A percentile compares a stretch with the other conserved stretches of the same genome.
Evolutionary conservation across 2,329 filamentous ascomycete species (phyloP).

Genomic region (Fonsecaea multimorphosa): DNA sequence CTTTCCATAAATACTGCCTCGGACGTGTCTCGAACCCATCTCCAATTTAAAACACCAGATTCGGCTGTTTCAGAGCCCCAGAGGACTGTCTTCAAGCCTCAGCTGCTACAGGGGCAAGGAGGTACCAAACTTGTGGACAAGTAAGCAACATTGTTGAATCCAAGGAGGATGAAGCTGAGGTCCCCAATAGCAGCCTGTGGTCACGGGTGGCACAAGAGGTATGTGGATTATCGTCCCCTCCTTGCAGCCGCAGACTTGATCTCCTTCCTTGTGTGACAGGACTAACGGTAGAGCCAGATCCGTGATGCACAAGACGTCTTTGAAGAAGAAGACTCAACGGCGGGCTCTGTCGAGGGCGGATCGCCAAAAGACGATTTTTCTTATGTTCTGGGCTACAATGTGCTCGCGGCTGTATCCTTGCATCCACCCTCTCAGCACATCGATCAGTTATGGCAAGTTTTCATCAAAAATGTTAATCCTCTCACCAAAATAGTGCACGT

Average conservation of each 20-base stretch:
- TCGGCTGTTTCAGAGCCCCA: background rate
- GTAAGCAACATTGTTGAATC: conserved; percentile 30
- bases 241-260: background rate
- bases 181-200: conserved; percentile 39
- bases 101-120: conserved; percentile 35
- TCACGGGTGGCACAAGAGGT: conserved; percentile 42
- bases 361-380: background rate
- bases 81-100: conserved; percentile 33
- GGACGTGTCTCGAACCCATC: background rate
- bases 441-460: conserved; percentile 39
- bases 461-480: conserved; percentile 41
- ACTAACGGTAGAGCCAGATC: background rate
- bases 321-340: background rate
- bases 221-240: conserved; percentile 9
- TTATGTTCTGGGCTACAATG: background rate
- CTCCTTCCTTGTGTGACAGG: background rate
- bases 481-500: conserved; percentile 41
- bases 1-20: background rate
- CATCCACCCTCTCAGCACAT: conserved; percentile 38
- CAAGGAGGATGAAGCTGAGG: conserved; percentile 28
- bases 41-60: background rate
- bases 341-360: background rate
- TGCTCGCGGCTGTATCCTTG: background rate
- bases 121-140: conserved; percentile 39
- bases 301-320: background rate